Percentiles rank a stretch among this genome's conserved stretches.
Conservation (phyloP, 2,329 filamentous ascomycete genomes). For the Penicillium sp. region DNA sequence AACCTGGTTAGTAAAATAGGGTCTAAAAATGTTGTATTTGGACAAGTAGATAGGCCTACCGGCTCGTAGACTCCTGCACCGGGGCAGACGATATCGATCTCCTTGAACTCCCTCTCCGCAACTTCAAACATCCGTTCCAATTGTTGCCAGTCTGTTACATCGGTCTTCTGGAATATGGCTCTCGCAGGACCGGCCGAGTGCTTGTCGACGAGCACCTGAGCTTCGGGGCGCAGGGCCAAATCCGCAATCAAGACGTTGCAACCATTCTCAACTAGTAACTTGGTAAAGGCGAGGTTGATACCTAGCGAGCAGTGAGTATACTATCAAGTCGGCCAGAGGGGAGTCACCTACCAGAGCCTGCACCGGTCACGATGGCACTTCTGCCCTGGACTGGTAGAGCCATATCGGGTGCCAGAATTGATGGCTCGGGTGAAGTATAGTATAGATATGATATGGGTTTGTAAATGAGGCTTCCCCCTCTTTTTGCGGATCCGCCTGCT, state of each 20-base stretch:
- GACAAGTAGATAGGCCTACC: constrained; percentile 29
- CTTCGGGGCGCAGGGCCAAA: constrained; percentile 50
- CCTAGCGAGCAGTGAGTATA: constrained; percentile 32
- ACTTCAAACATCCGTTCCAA: constrained; percentile 55
- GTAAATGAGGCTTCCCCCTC: neutral
- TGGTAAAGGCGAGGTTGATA: constrained; percentile 52
- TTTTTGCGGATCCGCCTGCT: neutral
- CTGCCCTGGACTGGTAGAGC: constrained; percentile 48
- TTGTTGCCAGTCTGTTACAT: constrained; percentile 56
- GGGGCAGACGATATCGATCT: constrained; percentile 52
- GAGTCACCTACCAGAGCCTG: constrained; percentile 53
- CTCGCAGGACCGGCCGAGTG: constrained; percentile 38
- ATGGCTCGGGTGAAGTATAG: neutral
- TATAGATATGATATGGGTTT: neutral
- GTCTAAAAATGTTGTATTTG: neutral
- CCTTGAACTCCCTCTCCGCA: constrained; percentile 54
- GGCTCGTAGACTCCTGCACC: constrained; percentile 52
- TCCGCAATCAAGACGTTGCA: constrained; percentile 54
- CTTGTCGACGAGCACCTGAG: constrained; percentile 44
- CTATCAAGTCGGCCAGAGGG: neutral
- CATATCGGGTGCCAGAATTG: constrained; percentile 39
- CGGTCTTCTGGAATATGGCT: constrained; percentile 51
- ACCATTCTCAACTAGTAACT: constrained; percentile 47
- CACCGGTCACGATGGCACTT: constrained; percentile 60
- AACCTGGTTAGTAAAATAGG: constrained; percentile 1